Evolutionary conservation across 139 green algal genomes (phyloP).

Genomic region (Pleodorina starrii): DNA sequence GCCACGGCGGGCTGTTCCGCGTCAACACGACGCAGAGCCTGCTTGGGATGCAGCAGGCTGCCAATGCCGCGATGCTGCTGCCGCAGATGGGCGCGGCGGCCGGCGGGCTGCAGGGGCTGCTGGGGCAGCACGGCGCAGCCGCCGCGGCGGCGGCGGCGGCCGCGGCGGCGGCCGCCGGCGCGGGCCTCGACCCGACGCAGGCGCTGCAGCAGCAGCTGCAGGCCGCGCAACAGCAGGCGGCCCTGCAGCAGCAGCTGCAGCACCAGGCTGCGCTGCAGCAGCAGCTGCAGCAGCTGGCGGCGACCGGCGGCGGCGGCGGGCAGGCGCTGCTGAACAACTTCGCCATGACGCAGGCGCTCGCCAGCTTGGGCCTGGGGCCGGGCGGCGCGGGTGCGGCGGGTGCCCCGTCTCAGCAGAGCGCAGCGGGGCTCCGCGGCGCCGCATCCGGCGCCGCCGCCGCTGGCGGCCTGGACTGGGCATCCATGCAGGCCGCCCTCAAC

Average conservation of each 20-base stretch:
- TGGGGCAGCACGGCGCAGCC: background rate
- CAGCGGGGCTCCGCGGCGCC: background rate
- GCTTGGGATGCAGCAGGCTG: slow-evolving; percentile 44
- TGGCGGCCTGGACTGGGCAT: background rate
- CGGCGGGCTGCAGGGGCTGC: slow-evolving; percentile 26
- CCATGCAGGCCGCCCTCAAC: background rate
- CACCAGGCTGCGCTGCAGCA: slow-evolving; percentile 42
- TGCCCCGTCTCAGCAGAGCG: background rate
- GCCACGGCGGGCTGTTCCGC: slow-evolving; percentile 40
- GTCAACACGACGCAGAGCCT: slow-evolving; percentile 39
- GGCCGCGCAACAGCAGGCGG: slow-evolving; percentile 12
- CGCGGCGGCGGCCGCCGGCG: background rate
- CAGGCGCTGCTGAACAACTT: slow-evolving; percentile 53
- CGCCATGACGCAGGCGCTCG: slow-evolving; percentile 55
- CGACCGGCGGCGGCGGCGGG: background rate
- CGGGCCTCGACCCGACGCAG: slow-evolving; percentile 21
- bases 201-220: slow-evolving; percentile 18
- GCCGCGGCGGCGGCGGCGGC: background rate
- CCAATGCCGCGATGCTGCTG: slow-evolving; percentile 42
- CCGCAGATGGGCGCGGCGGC: background rate
- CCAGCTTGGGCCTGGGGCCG: background rate
- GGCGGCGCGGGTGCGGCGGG: background rate
- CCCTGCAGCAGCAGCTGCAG: slow-evolving; percentile 45
- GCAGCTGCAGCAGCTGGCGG: slow-evolving; percentile 35
- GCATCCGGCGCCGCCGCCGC: background rate